phyloP scores from a whole-genome alignment of 176 grass and related monocot genomes.

The Alopecurus myosuroides region DNA sequence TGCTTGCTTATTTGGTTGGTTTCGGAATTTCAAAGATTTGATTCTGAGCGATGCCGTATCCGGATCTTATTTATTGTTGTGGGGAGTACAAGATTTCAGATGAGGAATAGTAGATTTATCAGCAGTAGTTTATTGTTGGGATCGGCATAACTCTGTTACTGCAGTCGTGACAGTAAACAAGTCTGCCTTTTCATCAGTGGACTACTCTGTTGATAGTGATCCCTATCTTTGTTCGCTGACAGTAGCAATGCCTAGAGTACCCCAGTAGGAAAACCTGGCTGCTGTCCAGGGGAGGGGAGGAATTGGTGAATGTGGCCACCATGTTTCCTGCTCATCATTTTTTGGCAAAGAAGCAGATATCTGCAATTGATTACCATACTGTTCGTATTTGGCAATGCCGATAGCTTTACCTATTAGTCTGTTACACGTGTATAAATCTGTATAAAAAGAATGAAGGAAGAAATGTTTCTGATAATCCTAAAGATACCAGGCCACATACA shows the following conservation, averaged over 20 bases:
- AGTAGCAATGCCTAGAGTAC: neutral
- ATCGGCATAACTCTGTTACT: neutral
- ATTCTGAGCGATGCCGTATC: neutral
- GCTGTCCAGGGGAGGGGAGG: neutral
- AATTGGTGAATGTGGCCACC: neutral
- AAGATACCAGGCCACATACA: neutral
- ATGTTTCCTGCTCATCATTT: neutral
- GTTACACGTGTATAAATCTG: neutral
- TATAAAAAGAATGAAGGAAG: neutral
- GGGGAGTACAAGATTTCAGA: neutral
- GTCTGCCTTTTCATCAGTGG: neutral
- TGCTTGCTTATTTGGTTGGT: neutral
- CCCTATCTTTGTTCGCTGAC: neutral
- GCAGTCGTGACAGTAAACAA: too few relatives aligned
- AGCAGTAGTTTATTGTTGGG: neutral
- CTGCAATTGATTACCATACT: neutral
- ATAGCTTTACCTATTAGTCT: too few relatives aligned
- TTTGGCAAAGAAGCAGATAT: neutral
- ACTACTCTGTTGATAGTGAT: neutral
- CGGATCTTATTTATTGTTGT: neutral
- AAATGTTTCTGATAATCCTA: neutral
- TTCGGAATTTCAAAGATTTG: neutral
- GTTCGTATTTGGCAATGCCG: neutral
- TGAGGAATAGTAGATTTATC: neutral
- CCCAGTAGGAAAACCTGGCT: neutral